Conservation (phyloP, 139 green algal genomes). For the Axilococcus clingmanii region DNA sequence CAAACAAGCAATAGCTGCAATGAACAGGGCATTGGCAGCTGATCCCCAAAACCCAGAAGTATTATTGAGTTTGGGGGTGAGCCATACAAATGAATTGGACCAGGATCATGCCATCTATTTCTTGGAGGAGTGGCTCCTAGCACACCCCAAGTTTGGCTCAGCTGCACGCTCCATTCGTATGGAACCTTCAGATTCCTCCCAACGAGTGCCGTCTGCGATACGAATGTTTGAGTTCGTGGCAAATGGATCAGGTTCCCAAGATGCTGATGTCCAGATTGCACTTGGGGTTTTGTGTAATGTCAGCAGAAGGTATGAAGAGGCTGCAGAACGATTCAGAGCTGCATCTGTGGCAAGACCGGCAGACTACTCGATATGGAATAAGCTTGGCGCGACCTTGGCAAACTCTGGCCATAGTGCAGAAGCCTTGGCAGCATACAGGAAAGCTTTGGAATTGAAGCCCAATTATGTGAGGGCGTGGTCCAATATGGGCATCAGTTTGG, state of each 20-base stretch:
- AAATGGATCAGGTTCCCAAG: conserved; percentile 21
- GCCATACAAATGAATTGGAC: conserved; percentile 96
- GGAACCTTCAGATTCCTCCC: conserved; percentile 34
- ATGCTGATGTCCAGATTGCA: conserved; percentile 78
- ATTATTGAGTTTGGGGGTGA: conserved; percentile 86
- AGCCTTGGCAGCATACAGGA: conserved; percentile 74
- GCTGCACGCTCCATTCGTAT: conserved; percentile 10
- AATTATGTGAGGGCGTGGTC: conserved; percentile 99
- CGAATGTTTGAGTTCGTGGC: conserved; percentile 33
- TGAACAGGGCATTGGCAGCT: conserved; percentile 61
- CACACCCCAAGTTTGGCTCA: conserved; percentile 41
- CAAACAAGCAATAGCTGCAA: conserved; percentile 78
- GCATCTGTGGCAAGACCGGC: conserved; percentile 56
- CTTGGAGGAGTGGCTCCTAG: conserved; percentile 62
- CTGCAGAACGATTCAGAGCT: conserved; percentile 39
- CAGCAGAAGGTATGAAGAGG: conserved; percentile 60
- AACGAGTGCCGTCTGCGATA: conserved; percentile 39
- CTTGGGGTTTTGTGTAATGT: conserved; percentile 92
- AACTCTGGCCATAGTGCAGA: conserved; percentile 70
- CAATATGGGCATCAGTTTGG: conserved; percentile 92
- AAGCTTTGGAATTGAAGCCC: conserved; percentile 92
- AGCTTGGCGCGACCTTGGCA: conserved; percentile 86
- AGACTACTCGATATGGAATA: conserved; percentile 95
- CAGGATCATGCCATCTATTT: conserved; percentile 47
- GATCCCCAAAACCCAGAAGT: conserved; percentile 72